Percentiles rank a stretch among this genome's conserved stretches.
These are phyloP conservation scores for Botryotinia globosa DNA, from an alignment of 2,329 filamentous ascomycete genomes.

Conservation along the genomic window DNA sequence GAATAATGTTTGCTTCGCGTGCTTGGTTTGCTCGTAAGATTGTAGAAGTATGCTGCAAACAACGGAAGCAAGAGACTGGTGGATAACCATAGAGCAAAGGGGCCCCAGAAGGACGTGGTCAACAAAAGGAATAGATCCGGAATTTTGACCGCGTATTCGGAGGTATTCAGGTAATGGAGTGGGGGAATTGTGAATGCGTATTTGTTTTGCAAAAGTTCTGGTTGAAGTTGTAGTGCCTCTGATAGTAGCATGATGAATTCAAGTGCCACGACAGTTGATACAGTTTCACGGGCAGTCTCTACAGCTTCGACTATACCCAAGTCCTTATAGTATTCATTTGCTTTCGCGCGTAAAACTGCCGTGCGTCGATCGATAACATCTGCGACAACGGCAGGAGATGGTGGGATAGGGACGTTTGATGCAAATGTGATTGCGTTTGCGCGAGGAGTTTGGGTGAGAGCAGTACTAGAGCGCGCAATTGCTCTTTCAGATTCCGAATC, in stretches of 20 bases:
- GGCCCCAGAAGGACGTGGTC: slow-evolving; percentile 78
- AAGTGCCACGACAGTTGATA: slow-evolving; percentile 71
- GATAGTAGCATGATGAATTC: slow-evolving; percentile 65
- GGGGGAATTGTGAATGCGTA: slow-evolving; percentile 73
- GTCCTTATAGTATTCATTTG: slow-evolving; percentile 60
- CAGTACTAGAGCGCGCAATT: slow-evolving; percentile 33
- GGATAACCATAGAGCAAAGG: slow-evolving; percentile 70
- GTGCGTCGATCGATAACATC: slow-evolving; percentile 72
- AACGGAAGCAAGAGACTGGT: slow-evolving; percentile 71
- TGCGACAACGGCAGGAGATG: slow-evolving; percentile 76
- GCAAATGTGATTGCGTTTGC: slow-evolving; percentile 40
- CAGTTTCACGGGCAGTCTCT: slow-evolving; percentile 62
- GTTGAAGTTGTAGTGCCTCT: slow-evolving; percentile 68
- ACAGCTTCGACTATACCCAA: slow-evolving; percentile 66
- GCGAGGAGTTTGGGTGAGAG: slow-evolving; percentile 37
- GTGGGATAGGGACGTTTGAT: slow-evolving; percentile 68
- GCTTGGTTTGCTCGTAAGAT: slow-evolving; percentile 61
- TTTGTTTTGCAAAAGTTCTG: slow-evolving; percentile 66
- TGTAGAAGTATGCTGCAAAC: slow-evolving; percentile 83
- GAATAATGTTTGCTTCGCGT: slow-evolving; percentile 49
- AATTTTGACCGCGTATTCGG: slow-evolving; percentile 61
- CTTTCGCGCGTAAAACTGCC: slow-evolving; percentile 62
- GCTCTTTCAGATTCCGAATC: slow-evolving; percentile 37
- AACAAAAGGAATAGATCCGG: slow-evolving; percentile 81
- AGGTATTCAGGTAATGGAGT: slow-evolving; percentile 52